Evolutionary conservation across 2,329 filamentous ascomycete genomes (phyloP).

Genomic region (Rachicladosporium sp.): DNA sequence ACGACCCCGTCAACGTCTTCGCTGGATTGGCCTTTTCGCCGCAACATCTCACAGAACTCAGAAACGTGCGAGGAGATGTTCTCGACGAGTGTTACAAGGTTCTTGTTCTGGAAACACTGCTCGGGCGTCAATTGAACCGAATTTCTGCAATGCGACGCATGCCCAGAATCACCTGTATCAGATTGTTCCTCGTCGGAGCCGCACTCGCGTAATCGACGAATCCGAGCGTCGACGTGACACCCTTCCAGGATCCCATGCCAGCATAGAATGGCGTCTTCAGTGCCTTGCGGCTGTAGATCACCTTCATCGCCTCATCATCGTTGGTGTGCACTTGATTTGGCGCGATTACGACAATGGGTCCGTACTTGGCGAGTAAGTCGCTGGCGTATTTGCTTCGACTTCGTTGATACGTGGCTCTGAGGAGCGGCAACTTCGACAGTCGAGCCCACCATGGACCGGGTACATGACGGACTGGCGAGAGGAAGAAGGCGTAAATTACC

Average conservation of each 20-base stretch:
- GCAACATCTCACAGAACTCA: slow-evolving; percentile 7
- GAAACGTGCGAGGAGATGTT: slow-evolving; percentile 7
- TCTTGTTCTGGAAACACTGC: neutral
- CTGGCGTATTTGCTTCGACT: slow-evolving; percentile 7
- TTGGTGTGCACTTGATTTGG: slow-evolving; percentile 11
- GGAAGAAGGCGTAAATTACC: slow-evolving; percentile 6
- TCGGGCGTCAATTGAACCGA: no score
- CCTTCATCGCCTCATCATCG: slow-evolving; percentile 9
- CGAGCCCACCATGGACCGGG: slow-evolving; percentile 9
- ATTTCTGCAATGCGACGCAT: no score
- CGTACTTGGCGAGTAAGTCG: slow-evolving; percentile 6
- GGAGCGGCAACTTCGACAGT: slow-evolving; percentile 7
- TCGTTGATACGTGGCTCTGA: slow-evolving; percentile 6
- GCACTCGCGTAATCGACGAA: slow-evolving; percentile 7
- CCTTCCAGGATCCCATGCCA: slow-evolving; percentile 11
- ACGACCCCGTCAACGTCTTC: slow-evolving; percentile 10
- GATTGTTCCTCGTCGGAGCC: slow-evolving; percentile 9
- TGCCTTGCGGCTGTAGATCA: slow-evolving; percentile 8
- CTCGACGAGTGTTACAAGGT: slow-evolving; percentile 8
- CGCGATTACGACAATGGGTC: slow-evolving; percentile 10
- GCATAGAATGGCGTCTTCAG: slow-evolving; percentile 10
- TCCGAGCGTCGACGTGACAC: slow-evolving; percentile 10
- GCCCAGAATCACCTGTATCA: slow-evolving; percentile 2
- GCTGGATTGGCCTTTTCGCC: neutral
- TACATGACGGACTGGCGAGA: slow-evolving; percentile 9